Base-by-base conservation (phyloP, 2,329 filamentous ascomycete genomes). In the Fusarium paranaense region DNA sequence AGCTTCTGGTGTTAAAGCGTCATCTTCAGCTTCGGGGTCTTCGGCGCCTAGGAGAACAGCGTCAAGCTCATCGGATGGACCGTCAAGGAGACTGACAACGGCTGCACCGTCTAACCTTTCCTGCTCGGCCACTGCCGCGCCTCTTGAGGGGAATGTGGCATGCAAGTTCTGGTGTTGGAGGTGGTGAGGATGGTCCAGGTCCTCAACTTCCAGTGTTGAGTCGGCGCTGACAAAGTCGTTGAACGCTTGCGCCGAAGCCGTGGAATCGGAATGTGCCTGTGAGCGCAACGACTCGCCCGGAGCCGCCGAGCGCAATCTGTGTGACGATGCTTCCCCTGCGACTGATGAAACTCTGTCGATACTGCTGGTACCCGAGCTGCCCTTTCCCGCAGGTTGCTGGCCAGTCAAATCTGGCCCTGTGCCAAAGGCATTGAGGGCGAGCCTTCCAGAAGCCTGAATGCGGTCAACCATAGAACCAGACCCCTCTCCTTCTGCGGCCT, bases 1-100 rank as follows among this genome's bases (percentile, higher is more conserved):
- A 58, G 83, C 83, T 20, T 74, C 73, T 16, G 77, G 72, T 16
- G 80, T 78, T 11, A 82, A 64, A 3, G 64, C 47, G 5, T 80
- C 77, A n/a, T 78, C 76, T 14, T 75, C 64, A 9, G 69, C 62
- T 2, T 76, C 71, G 22, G 80, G 76, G 5, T 69, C 64, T n/a
- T 76, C 40, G 6, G 69, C 68, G 37, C 73, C 73, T 4, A 74
- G 50, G 18, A 79, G 69, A 10, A 72, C 62, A 25, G 47, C 52
- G 25, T 77, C 71, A 13, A 73, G 73, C 63, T 69, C 70, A 37
- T 66, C 63, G 8, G 79, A 78, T 14, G 77, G 72, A 20, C 73
- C 70, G 9, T 80, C 80, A 18, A 87, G 78, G 4, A 87, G 76
- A 18, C 77, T 72, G 10, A 83, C 79, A 8, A 87, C 85, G 9